Conservation (phyloP, 345 rosid species). For the Camelina laxa region DNA sequence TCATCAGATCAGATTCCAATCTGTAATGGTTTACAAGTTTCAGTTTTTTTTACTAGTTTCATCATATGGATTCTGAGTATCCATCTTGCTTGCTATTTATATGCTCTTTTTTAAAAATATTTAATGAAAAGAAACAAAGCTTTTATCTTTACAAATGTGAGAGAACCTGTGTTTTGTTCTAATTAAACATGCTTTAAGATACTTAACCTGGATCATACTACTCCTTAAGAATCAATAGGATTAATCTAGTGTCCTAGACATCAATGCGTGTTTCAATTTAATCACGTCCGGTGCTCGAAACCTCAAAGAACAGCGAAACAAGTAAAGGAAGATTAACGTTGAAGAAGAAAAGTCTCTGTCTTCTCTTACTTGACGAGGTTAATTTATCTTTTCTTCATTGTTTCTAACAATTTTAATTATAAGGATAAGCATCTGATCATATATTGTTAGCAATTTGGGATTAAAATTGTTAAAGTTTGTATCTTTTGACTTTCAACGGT, state of each 20-base stretch:
- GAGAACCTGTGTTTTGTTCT: background rate
- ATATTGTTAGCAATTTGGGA: background rate
- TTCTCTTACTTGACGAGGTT: constrained; percentile 14
- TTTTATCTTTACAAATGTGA: background rate
- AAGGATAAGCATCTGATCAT: constrained; percentile 7
- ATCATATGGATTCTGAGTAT: background rate
- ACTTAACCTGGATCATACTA: background rate
- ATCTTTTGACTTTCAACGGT: background rate
- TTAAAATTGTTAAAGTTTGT: background rate
- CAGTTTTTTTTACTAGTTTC: background rate
- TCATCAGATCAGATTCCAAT: background rate
- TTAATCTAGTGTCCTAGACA: background rate
- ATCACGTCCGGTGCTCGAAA: constrained; percentile 2
- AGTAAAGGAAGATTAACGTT: background rate
- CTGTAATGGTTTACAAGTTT: constrained; percentile 4
- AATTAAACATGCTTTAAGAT: background rate
- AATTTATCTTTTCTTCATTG: background rate
- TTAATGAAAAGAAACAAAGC: background rate
- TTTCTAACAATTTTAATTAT: background rate
- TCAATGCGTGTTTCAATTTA: background rate
- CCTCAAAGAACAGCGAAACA: background rate
- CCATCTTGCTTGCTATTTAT: background rate
- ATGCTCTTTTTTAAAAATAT: constrained; percentile 16
- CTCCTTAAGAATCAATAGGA: background rate
- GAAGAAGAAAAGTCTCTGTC: too few relatives aligned